Evolutionary conservation across 257 asterid genomes (phyloP).

Genomic region (Ligustrum vulgare): DNA sequence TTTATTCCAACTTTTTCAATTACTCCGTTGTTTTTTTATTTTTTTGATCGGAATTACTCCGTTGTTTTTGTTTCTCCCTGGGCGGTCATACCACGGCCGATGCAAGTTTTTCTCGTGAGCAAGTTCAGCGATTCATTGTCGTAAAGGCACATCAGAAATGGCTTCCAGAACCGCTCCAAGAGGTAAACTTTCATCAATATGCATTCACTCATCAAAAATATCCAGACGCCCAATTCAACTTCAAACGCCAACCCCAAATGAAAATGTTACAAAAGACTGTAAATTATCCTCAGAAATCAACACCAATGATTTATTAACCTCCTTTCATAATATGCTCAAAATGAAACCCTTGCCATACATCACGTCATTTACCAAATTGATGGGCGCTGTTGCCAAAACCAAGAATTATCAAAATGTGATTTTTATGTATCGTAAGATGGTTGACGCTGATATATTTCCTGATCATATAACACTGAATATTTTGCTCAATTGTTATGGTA

Average conservation of each 20-base stretch:
- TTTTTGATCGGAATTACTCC: too few relatives aligned
- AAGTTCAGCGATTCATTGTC: too few relatives aligned
- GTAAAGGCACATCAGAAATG: too few relatives aligned
- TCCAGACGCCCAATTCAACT: background rate
- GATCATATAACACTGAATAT: slow-evolving; percentile 29
- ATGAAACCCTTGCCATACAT: too few relatives aligned
- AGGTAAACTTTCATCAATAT: slow-evolving; percentile 21
- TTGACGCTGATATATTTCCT: slow-evolving; percentile 14
- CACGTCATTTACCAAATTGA: too few relatives aligned
- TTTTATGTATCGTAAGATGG: slow-evolving; percentile 25
- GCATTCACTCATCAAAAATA: background rate
- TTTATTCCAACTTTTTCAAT: too few relatives aligned
- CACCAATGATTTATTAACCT: slow-evolving; percentile 1
- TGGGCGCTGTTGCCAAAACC: too few relatives aligned
- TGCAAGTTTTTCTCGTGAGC: too few relatives aligned
- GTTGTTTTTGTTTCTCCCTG: too few relatives aligned
- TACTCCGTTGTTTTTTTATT: too few relatives aligned
- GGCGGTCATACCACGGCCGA: too few relatives aligned
- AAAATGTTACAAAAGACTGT: slow-evolving; percentile 20
- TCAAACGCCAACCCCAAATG: slow-evolving; percentile 15
- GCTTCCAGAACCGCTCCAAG: background rate
- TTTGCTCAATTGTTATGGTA: slow-evolving; percentile 11
- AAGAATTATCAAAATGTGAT: slow-evolving; percentile 9
- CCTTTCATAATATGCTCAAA: too few relatives aligned
- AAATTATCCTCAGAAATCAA: slow-evolving; percentile 21